Percentiles rank a stretch among this genome's conserved stretches.
Evolutionary conservation across 352 stramenopile species (phyloP).

Genomic region (Aphanomyces euteiches): DNA sequence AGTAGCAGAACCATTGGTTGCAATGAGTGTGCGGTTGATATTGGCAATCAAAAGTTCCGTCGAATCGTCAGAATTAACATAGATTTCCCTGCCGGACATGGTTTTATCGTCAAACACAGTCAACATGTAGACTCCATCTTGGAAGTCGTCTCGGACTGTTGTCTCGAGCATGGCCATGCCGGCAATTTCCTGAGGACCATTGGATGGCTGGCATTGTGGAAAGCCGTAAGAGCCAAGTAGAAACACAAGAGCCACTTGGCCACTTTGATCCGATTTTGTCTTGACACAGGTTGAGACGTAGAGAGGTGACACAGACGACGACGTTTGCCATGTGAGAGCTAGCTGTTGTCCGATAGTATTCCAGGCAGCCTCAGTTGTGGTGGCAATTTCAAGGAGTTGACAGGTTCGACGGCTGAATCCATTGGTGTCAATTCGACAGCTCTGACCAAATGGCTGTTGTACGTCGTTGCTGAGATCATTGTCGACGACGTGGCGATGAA

Average conservation of each 20-base stretch:
- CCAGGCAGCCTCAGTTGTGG: not conserved
- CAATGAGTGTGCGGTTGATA: not conserved
- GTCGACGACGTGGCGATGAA: not conserved
- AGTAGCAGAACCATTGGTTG: not conserved
- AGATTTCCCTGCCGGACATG: not conserved
- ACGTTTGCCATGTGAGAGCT: no score
- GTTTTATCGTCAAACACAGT: conserved; percentile 2
- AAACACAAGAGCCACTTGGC: conserved; percentile 8
- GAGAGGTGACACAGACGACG: no score
- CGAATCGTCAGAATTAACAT: conserved; percentile 15
- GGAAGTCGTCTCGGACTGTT: not conserved
- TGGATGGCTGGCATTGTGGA: conserved; percentile 1
- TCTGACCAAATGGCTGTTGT: not conserved
- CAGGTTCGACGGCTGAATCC: not conserved
- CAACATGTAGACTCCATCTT: conserved; percentile 16
- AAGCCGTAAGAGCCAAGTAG: not conserved
- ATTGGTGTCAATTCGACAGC: not conserved
- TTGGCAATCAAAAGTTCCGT: not conserved
- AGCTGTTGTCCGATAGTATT: no score
- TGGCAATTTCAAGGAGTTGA: not conserved
- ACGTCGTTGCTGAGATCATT: not conserved
- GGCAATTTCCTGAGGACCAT: not conserved
- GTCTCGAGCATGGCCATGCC: conserved; percentile 21
- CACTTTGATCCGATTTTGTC: no score
- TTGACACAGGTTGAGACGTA: no score